Conservation (phyloP, 1,284 basidiomycete genomes). For the Malassezia yamatoensis region DNA sequence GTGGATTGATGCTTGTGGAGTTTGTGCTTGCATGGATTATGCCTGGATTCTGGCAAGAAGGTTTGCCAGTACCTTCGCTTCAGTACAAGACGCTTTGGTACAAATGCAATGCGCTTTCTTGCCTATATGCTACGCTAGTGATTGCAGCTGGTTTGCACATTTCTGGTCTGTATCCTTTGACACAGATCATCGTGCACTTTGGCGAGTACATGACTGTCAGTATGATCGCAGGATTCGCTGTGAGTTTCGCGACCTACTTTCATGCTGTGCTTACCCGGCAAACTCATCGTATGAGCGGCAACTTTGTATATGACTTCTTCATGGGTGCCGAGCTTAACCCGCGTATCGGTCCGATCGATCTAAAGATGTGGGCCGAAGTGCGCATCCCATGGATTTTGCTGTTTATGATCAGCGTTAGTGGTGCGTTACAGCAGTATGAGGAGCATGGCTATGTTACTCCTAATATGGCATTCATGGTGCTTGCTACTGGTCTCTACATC, state of each 20-base stretch:
- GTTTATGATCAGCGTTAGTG: slow-evolving; percentile 83
- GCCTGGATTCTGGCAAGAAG: slow-evolving; percentile 85
- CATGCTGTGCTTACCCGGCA: slow-evolving; percentile 41
- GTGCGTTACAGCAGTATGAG: slow-evolving; percentile 81
- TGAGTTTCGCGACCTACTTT: slow-evolving; percentile 39
- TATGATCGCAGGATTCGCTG: slow-evolving; percentile 78
- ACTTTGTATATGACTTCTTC: slow-evolving; percentile 60
- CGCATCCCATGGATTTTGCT: slow-evolving; percentile 94
- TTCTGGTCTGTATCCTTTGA: slow-evolving; percentile 75
- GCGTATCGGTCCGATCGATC: slow-evolving; percentile 78
- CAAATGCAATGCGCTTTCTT: slow-evolving; percentile 78
- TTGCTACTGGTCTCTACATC: slow-evolving; percentile 89
- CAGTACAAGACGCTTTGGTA: slow-evolving; percentile 81
- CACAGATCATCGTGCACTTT: slow-evolving; percentile 91
- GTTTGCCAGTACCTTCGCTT: slow-evolving; percentile 47
- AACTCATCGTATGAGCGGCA: slow-evolving; percentile 71
- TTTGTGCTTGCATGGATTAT: slow-evolving; percentile 79
- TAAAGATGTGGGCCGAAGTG: slow-evolving; percentile 99
- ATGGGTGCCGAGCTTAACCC: slow-evolving; percentile 95
- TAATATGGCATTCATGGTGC: slow-evolving; percentile 92
- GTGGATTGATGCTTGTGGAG: slow-evolving; percentile 77
- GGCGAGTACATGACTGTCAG: slow-evolving; percentile 91
- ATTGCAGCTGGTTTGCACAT: slow-evolving; percentile 69
- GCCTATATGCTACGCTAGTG: slow-evolving; percentile 73
- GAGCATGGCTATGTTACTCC: slow-evolving; percentile 81